Conservation (phyloP, 1,284 basidiomycete genomes). For the Ustilago hordei region DNA sequence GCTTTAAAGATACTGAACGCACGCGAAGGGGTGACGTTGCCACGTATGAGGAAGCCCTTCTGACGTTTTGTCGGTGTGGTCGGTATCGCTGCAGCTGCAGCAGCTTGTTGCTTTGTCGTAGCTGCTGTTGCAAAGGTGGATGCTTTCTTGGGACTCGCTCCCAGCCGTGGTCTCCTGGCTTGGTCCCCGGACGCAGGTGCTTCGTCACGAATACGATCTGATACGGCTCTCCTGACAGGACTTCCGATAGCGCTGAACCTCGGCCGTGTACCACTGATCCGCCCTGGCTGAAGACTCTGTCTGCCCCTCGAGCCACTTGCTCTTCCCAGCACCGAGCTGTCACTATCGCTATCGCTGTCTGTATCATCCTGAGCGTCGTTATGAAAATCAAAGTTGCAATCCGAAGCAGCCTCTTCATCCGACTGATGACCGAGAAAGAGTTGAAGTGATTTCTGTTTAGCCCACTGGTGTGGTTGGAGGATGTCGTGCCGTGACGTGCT, state of each 20-base stretch:
- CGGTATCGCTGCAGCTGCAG: slow-evolving; percentile 21
- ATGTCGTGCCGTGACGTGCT: slow-evolving; percentile 51
- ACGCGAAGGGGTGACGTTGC: slow-evolving; percentile 59
- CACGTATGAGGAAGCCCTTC: slow-evolving; percentile 46
- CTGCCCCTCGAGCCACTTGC: slow-evolving; percentile 14
- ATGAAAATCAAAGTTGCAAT: slow-evolving; percentile 12
- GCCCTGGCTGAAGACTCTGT: slow-evolving; percentile 21
- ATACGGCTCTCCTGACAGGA: not conserved
- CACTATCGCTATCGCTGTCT: slow-evolving; percentile 17
- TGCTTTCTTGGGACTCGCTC: slow-evolving; percentile 21
- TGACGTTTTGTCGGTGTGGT: slow-evolving; percentile 38
- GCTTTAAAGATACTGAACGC: slow-evolving; percentile 52
- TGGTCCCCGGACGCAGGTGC: not conserved
- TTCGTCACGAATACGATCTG: slow-evolving; percentile 10
- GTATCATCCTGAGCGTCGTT: slow-evolving; percentile 5
- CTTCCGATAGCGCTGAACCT: not conserved
- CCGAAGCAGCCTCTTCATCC: slow-evolving; percentile 24
- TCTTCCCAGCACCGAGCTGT: not conserved
- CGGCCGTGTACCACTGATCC: not conserved
- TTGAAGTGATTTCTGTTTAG: slow-evolving; percentile 40
- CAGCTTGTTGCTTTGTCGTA: slow-evolving; percentile 25
- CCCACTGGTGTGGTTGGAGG: slow-evolving; percentile 21
- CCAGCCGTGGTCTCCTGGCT: not conserved
- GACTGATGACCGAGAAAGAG: slow-evolving; percentile 44
- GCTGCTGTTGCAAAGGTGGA: slow-evolving; percentile 6